phyloP scores from a whole-genome alignment of 2,329 filamentous ascomycete genomes.

The Xylariaceae sp. region DNA sequence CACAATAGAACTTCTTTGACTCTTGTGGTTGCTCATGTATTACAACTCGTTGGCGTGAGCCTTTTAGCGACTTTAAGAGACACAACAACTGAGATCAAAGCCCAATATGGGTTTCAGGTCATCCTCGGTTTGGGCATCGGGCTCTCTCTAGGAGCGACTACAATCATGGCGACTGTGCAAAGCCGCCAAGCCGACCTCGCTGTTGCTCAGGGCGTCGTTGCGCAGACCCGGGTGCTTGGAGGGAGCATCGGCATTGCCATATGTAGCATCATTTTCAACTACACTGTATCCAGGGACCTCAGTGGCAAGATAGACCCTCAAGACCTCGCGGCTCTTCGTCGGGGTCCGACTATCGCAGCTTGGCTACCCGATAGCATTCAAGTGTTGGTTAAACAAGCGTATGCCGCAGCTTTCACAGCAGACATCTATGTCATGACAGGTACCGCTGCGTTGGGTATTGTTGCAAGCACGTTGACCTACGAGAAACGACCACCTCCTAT shows the following conservation, averaged over 20 bases:
- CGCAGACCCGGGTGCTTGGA: conserved; percentile 57
- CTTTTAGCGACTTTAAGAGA: conserved; percentile 44
- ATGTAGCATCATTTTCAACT: conserved; percentile 57
- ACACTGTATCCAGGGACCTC: conserved; percentile 38
- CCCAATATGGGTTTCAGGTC: conserved; percentile 52
- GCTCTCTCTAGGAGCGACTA: conserved; percentile 52
- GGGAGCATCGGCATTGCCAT: conserved; percentile 56
- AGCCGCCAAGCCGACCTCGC: conserved; percentile 48
- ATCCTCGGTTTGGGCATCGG: conserved; percentile 58
- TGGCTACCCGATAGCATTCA: conserved; percentile 33
- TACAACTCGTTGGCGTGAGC: conserved; percentile 51
- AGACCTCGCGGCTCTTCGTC: conserved; percentile 42
- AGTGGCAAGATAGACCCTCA: conserved; percentile 31
- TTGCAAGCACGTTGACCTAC: conserved; percentile 42
- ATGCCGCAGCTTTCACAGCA: conserved; percentile 43
- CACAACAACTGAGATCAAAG: conserved; percentile 32
- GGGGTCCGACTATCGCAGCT: conserved; percentile 39
- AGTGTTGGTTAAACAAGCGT: conserved; percentile 37
- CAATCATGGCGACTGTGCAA: conserved; percentile 55
- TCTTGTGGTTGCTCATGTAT: conserved; percentile 43
- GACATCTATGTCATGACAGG: conserved; percentile 46
- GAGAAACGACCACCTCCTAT: conserved; percentile 38
- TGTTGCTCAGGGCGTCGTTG: conserved; percentile 56
- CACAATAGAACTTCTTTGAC: conserved; percentile 52
- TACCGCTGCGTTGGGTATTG: conserved; percentile 40